Conservation (phyloP, 768 basidiomycete genomes). For the Russula emetica region DNA sequence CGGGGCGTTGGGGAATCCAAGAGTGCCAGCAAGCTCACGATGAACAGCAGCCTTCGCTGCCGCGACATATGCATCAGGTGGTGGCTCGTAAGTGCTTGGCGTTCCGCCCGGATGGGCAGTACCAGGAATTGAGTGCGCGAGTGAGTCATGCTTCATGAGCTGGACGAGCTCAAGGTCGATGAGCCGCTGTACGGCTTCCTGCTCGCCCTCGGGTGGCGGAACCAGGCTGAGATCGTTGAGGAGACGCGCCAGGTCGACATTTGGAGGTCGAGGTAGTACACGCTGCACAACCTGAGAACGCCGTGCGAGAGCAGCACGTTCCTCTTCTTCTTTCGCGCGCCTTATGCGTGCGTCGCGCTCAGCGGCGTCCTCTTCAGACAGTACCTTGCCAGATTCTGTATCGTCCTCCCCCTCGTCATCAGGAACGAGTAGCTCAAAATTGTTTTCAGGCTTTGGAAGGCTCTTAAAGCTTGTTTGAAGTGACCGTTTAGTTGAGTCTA, state of each 20-base stretch:
- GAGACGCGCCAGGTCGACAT: constrained; percentile 67
- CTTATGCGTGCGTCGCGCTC: constrained; percentile 78
- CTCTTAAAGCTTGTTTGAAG: constrained; percentile 76
- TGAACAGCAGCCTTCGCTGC: constrained; percentile 70
- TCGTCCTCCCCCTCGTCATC: constrained; percentile 71
- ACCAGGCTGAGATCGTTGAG: constrained; percentile 54
- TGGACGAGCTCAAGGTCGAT: constrained; percentile 74
- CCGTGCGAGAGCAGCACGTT: constrained; percentile 72
- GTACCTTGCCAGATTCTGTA: constrained; percentile 34
- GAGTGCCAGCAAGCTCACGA: constrained; percentile 67
- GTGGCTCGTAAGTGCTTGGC: constrained; percentile 62
- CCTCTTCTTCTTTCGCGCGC: constrained; percentile 68
- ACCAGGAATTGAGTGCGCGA: constrained; percentile 84
- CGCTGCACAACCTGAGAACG: constrained; percentile 78
- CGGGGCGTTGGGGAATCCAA: constrained; percentile 83
- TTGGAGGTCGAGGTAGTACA: constrained; percentile 79
- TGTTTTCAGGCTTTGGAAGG: constrained; percentile 92
- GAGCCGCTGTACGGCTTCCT: constrained; percentile 48
- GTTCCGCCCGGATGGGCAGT: constrained; percentile 72
- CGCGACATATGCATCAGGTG: constrained; percentile 71
- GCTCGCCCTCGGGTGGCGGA: constrained; percentile 37
- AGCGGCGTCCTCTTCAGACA: constrained; percentile 83
- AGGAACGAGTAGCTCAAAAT: constrained; percentile 90
- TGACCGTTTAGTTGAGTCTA: constrained; percentile 63
- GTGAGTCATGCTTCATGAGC: constrained; percentile 83